phyloP scores from a whole-genome alignment of 176 grass and related monocot genomes.

The Neostapfia colusana region DNA sequence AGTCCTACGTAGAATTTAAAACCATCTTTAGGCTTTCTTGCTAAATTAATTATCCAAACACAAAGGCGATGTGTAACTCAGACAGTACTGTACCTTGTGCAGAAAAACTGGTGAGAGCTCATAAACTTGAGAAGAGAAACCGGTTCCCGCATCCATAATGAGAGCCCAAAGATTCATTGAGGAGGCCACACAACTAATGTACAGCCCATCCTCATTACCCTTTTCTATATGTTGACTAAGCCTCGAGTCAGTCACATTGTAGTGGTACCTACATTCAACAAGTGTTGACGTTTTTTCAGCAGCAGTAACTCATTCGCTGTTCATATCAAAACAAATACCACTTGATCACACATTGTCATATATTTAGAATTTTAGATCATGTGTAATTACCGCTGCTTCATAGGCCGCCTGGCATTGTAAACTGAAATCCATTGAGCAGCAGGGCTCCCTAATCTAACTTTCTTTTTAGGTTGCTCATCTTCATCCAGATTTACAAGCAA shows the following conservation, averaged over 20 bases:
- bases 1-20: conserved; percentile 57
- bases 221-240: conserved; percentile 90
- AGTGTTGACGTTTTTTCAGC: conserved; percentile 16
- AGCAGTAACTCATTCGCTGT: conserved; percentile 26
- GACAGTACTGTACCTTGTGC: conserved; percentile 72
- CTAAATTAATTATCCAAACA: conserved; percentile 16
- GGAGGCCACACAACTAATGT: conserved; percentile 84
- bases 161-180: conserved; percentile 90
- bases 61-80: conserved; percentile 17
- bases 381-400: conserved; percentile 83
- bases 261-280: conserved; percentile 76
- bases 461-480: conserved; percentile 90
- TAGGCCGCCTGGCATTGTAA: conserved; percentile 84
- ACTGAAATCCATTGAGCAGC: conserved; percentile 93
- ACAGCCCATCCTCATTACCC: conserved; percentile 87
- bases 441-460: conserved; percentile 79
- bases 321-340: conserved; percentile 1
- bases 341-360: conserved; percentile 4
- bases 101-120: conserved; percentile 84
- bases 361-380: not conserved
- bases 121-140: conserved; percentile 82
- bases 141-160: conserved; percentile 98
- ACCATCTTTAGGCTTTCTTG: conserved; percentile 20
- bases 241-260: conserved; percentile 90
- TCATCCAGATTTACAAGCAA: conserved; percentile 75